Evolutionary conservation across 495 filamentous ascomycete species (phyloP).

Genomic region (Barbatosphaeria neglecta): DNA sequence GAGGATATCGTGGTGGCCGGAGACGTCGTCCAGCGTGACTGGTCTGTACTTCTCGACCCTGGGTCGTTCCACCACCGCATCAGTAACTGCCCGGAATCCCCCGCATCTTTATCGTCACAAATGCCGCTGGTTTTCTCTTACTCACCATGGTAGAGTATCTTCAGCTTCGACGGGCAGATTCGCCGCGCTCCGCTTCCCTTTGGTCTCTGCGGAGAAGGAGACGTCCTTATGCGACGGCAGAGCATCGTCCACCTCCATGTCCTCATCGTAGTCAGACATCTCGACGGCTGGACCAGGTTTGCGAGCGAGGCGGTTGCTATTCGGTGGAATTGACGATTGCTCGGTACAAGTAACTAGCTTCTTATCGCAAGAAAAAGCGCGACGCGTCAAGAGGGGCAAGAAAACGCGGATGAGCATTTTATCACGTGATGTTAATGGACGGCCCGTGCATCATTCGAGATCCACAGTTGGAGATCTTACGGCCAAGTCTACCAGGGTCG

Average conservation of each 20-base stretch:
- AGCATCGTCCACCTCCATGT: slow-evolving; percentile 64
- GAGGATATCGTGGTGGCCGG: slow-evolving; percentile 95
- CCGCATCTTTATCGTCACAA: too few relatives aligned
- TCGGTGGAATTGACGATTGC: too few relatives aligned
- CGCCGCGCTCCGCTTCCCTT: slow-evolving; percentile 82
- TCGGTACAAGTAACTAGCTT: too few relatives aligned
- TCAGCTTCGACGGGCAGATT: slow-evolving; percentile 90
- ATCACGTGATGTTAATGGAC: background rate
- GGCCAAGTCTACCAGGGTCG: too few relatives aligned
- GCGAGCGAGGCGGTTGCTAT: too few relatives aligned
- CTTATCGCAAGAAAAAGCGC: background rate
- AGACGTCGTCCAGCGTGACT: slow-evolving; percentile 77
- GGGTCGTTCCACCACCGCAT: too few relatives aligned
- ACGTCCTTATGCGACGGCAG: slow-evolving; percentile 41
- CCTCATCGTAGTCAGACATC: slow-evolving; percentile 90
- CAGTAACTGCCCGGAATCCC: too few relatives aligned
- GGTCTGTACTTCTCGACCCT: slow-evolving; percentile 99
- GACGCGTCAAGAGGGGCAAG: background rate
- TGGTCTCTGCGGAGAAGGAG: slow-evolving; percentile 54
- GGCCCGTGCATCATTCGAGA: background rate
- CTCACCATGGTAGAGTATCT: slow-evolving; percentile 86
- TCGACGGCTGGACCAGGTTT: slow-evolving; percentile 2
- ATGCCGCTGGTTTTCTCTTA: slow-evolving; percentile 6
- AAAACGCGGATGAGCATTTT: background rate
- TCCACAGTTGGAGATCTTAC: background rate